These are phyloP conservation scores for Excoecaria cochinchinensis DNA, from an alignment of 345 rosid species.

Conservation along the genomic window DNA sequence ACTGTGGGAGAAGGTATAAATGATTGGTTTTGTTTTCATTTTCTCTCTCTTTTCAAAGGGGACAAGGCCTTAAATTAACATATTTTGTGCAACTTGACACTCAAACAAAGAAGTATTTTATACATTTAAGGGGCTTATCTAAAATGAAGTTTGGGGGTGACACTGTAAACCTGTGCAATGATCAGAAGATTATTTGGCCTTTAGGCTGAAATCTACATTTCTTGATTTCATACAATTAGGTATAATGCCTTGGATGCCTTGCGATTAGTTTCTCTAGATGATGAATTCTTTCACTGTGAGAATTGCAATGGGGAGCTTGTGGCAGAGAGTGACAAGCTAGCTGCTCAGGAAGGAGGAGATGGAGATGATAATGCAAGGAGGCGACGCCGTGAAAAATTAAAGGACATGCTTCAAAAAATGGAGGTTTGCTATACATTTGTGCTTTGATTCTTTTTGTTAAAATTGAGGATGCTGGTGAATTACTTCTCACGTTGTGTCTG, in stretches of 20 bases:
- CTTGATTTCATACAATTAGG: slow-evolving; percentile 38
- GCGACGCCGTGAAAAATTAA: slow-evolving; percentile 73
- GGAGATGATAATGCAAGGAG: slow-evolving; percentile 90
- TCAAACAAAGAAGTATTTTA: too few relatives aligned
- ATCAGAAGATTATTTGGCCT: not conserved
- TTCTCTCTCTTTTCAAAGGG: too few relatives aligned
- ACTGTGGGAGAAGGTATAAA: slow-evolving; percentile 71
- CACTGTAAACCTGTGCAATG: too few relatives aligned
- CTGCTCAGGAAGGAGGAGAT: slow-evolving; percentile 79
- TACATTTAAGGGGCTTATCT: not conserved
- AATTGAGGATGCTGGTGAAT: not conserved
- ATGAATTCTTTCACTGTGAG: slow-evolving; percentile 84
- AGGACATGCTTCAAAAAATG: slow-evolving; percentile 70
- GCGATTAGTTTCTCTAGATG: slow-evolving; percentile 60
- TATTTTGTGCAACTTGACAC: too few relatives aligned
- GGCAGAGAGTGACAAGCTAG: slow-evolving; percentile 84
- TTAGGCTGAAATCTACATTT: not conserved
- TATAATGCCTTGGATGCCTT: slow-evolving; percentile 86
- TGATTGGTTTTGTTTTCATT: not conserved
- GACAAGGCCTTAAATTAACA: not conserved
- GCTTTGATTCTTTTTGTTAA: not conserved
- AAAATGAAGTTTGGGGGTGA: not conserved
- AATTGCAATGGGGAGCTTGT: slow-evolving; percentile 86
- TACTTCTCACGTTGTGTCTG: not conserved
- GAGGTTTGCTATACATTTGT: slow-evolving; percentile 43